These are phyloP conservation scores for Mucuna pruriens DNA, from an alignment of 306 rosid species.

Conservation along the genomic window DNA sequence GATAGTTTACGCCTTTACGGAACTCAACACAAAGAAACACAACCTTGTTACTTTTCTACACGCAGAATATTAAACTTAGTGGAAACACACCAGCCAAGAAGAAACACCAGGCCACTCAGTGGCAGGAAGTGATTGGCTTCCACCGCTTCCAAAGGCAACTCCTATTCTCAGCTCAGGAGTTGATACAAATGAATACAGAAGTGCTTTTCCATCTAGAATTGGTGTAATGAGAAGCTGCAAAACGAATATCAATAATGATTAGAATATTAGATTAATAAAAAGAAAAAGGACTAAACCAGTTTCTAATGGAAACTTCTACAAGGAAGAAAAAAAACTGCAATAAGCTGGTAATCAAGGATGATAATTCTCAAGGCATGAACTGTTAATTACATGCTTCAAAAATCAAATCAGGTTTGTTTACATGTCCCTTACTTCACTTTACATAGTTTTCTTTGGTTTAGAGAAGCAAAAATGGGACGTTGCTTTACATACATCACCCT, in stretches of 20 bases:
- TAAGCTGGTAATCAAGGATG: constrained; percentile 8
- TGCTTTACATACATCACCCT: constrained; percentile 85
- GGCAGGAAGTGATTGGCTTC: constrained; percentile 94
- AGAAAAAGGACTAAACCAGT: constrained; percentile 10
- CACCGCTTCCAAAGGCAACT: constrained; percentile 97
- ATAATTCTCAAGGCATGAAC: not conserved
- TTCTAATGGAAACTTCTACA: not conserved
- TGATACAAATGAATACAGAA: constrained; percentile 81
- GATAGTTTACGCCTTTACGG: not conserved
- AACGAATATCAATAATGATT: constrained; percentile 42
- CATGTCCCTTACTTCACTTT: constrained; percentile 2
- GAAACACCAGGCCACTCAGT: constrained; percentile 95
- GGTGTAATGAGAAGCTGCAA: constrained; percentile 82
- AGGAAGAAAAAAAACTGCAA: not conserved
- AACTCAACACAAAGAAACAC: constrained; percentile 4
- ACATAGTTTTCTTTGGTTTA: not conserved
- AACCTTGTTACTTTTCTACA: constrained; percentile 14
- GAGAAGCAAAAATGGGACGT: constrained; percentile 29
- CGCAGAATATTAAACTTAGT: not conserved
- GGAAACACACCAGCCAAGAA: constrained; percentile 82
- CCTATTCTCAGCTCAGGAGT: constrained; percentile 94
- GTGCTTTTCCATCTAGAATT: constrained; percentile 78
- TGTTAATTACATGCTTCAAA: constrained; percentile 17
- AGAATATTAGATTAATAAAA: constrained; percentile 25
- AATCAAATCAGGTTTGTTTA: constrained; percentile 26